Percentiles rank a stretch among this genome's conserved stretches.
Conservation (phyloP, 345 rosid species). For the Chamaenerion angustifolium region DNA sequence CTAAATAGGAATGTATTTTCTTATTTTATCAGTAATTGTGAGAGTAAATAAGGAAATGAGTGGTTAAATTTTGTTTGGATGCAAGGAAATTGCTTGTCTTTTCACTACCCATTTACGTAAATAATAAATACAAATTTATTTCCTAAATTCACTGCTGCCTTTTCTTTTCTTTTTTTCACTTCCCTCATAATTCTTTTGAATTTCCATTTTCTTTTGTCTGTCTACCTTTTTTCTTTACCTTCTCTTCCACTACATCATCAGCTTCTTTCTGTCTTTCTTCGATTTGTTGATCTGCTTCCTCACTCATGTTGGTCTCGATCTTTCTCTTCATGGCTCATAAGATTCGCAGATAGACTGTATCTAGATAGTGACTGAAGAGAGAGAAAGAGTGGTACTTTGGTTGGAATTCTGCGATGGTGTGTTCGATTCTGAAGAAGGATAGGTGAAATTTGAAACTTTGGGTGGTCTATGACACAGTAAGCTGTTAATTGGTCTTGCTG, state of each 20-base stretch:
- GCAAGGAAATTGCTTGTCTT: too few species aligned
- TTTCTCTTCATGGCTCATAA: conserved; percentile 29
- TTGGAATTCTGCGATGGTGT: conserved; percentile 7
- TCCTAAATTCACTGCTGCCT: not conserved
- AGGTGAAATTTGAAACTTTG: conserved; percentile 12
- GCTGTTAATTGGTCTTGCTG: not conserved
- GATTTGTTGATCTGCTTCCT: conserved; percentile 70
- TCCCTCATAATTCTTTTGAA: not conserved
- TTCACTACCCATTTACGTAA: too few species aligned
- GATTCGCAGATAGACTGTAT: conserved; percentile 2
- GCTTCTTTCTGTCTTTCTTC: conserved; percentile 21
- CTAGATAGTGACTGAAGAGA: too few species aligned
- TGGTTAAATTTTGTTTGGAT: too few species aligned
- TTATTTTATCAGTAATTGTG: too few species aligned
- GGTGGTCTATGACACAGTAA: conserved; percentile 10
- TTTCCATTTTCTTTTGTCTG: not conserved
- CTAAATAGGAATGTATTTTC: too few species aligned
- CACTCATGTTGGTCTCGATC: conserved; percentile 28
- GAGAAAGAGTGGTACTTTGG: conserved; percentile 5
- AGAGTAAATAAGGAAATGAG: too few species aligned
- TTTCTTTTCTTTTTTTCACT: not conserved
- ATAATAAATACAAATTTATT: too few species aligned
- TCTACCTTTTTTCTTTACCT: conserved; percentile 22
- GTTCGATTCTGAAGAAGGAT: not conserved
- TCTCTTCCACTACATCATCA: conserved; percentile 32